Base-by-base conservation (phyloP, 768 basidiomycete species). In the Lactarius tabidus region DNA sequence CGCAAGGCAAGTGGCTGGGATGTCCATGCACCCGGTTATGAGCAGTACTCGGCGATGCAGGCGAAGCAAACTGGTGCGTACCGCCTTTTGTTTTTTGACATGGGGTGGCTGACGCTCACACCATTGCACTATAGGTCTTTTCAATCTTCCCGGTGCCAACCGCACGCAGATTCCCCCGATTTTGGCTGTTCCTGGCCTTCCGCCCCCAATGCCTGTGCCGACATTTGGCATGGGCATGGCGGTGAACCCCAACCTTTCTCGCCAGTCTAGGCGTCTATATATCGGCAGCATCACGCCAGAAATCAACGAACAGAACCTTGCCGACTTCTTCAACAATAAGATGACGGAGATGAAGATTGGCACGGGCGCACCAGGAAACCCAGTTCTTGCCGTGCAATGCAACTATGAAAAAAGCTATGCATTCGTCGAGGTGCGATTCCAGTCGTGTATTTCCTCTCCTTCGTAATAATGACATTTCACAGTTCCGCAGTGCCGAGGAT, bases 361-460 rank as follows among this genome's bases (percentile, higher is more conserved):
- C 17, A 91, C 92, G 7, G 89, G 88, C 33, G 85, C 83, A 23
- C 85, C 91, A 28, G 94, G 93, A 26, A 93, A 94, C 68, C 93
- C 96, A 12, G 93, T 98, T 36, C 82, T 95, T 36, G 90, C 90
- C 23, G 94, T 97, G 6, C 94, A 96, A 73, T 91, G 97, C 79
- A 98, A 98, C 73, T 95, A 95, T 72, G 97, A 98, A 77, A 99
- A 98, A 82, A 95, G 93, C 71, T 99, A 98, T 74, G 97, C 97
- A 1, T 99, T 98, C 74, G 91, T 98, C 59, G 97, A 99, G 82
- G 96, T 96, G 74, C 68, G 82, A 72, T 43, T 39, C 14, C 23
- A 23, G 54, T 41, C n/a, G 4, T 62, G 28, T 36, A 38, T 62
- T 45, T 48, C 71, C 33, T 63, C 45, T 33, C 33, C 8, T 69